These are phyloP conservation scores for Fagopyrum tataricum DNA, from an alignment of 148 eudicot species.

Conservation along the genomic window DNA sequence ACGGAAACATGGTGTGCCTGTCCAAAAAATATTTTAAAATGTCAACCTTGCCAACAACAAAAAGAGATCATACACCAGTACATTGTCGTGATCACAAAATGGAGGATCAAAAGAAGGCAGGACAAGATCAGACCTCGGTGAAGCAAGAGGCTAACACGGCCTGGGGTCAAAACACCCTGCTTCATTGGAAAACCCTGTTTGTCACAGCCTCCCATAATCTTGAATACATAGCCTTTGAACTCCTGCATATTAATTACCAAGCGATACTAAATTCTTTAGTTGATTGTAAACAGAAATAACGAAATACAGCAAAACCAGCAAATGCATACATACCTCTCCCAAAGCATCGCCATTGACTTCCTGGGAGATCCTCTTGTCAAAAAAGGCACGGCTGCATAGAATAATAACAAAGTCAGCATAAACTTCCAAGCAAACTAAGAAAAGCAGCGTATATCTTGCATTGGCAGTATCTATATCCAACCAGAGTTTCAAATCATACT, in stretches of 20 bases:
- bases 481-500: neutral
- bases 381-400: slow-evolving; percentile 42
- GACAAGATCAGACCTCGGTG: slow-evolving; percentile 32
- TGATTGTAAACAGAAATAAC: neutral
- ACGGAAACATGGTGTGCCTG: slow-evolving; percentile 83
- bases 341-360: slow-evolving; percentile 63
- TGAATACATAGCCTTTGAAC: slow-evolving; percentile 67
- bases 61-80: neutral
- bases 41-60: neutral
- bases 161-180: slow-evolving; percentile 76
- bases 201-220: slow-evolving; percentile 78
- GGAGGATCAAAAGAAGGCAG: neutral
- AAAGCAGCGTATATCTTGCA: neutral
- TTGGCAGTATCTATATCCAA: too few species aligned
- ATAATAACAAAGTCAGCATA: neutral
- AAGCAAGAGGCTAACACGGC: slow-evolving; percentile 66
- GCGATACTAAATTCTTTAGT: neutral
- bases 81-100: neutral
- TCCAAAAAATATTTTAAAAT: neutral
- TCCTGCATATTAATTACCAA: slow-evolving; percentile 29
- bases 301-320: neutral
- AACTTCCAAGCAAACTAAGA: neutral
- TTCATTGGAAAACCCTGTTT: slow-evolving; percentile 84
- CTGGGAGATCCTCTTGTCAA: slow-evolving; percentile 74
- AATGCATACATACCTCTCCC: slow-evolving; percentile 38